Base-by-base conservation (phyloP, 2,329 filamentous ascomycete genomes). In the Karstenula rhodostoma region DNA sequence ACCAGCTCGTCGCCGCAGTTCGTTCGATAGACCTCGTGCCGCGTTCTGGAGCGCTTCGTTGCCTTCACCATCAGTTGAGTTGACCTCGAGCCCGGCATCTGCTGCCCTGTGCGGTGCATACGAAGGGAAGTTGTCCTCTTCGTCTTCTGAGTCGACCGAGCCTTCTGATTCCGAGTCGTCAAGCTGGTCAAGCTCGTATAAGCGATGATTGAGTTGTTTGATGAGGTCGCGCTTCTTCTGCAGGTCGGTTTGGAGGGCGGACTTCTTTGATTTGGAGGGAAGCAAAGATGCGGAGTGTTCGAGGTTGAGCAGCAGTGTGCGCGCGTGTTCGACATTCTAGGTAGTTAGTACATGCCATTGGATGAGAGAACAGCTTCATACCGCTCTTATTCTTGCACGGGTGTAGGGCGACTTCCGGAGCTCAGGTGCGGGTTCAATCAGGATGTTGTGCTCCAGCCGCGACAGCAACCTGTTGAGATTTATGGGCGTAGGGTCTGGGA, bases 261-360 rank as follows among this genome's bases (percentile, higher is more conserved):
- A 82, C 67, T 87, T 86, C 60, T 85, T 86, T 1, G 73, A 70
- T 59, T 76, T 76, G n/a, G 73, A 72, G 17, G 73, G 63, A 29
- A 73, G 57, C n/a, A 78, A 80, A 15, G 86, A 77, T 6, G 87
- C 84, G 67, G 90, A 87, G 68, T 92, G 90, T 74, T 93, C 91
- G 44, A 93, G 84, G 60, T 85, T 88, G 22, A 89, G 85, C 58
- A 94, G 86, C 32, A 91, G 83, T 0, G 83, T 84, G 43, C 88
- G 87, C 22, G 91, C 91, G 73, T 91, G 87, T 66, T 90, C 86
- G 62, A 94, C 81, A 70, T 93, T 94, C 87, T 91, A 57, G 29
- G 29, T 61, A 51, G 19, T 55, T 52, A 52, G 42, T 22, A 52
- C 19, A 32, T 46, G 4, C 17, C 1, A 50, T 44, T 22, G 40